A percentile compares a stretch with the other conserved stretches of the same genome.
phyloP scores from a whole-genome alignment of 139 green algal species.

The Volvox africanus region DNA sequence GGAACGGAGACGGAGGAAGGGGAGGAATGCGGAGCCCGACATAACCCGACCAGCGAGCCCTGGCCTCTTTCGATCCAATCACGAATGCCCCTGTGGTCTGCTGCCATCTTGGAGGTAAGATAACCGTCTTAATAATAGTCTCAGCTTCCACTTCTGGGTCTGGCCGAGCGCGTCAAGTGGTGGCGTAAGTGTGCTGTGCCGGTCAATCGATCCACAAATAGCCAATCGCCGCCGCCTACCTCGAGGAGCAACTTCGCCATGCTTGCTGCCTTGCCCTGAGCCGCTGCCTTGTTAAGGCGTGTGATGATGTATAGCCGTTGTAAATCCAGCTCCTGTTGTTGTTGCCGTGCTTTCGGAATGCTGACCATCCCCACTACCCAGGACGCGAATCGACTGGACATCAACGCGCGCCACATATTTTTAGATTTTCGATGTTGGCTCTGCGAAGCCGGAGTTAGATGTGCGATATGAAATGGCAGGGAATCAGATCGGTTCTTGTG shows the following conservation, averaged over 20 bases:
- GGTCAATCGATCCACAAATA: too few relatives aligned
- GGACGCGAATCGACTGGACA: constrained; percentile 36
- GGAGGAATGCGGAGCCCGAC: neutral
- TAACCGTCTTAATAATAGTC: too few relatives aligned
- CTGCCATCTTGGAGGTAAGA: too few relatives aligned
- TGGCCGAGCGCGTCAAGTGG: too few relatives aligned
- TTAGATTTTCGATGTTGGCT: neutral
- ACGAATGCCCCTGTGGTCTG: too few relatives aligned
- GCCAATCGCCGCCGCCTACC: neutral
- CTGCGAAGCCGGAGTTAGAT: neutral
- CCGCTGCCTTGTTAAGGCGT: neutral
- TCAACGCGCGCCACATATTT: constrained; percentile 32
- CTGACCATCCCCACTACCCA: constrained; percentile 37
- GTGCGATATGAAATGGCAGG: too few relatives aligned
- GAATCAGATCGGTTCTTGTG: too few relatives aligned
- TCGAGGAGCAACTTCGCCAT: constrained; percentile 18
- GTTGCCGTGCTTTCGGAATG: constrained; percentile 27
- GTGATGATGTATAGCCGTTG: constrained; percentile 39
- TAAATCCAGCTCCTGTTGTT: constrained; percentile 35
- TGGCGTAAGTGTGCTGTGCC: too few relatives aligned
- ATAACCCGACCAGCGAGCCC: too few relatives aligned
- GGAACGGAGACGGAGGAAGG: too few relatives aligned
- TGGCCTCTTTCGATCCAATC: too few relatives aligned
- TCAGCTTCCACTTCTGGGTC: too few relatives aligned
- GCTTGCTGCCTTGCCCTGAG: neutral